These are phyloP conservation scores for Oemleria cerasiformis DNA, from an alignment of 306 rosid genomes.

Conservation along the genomic window DNA sequence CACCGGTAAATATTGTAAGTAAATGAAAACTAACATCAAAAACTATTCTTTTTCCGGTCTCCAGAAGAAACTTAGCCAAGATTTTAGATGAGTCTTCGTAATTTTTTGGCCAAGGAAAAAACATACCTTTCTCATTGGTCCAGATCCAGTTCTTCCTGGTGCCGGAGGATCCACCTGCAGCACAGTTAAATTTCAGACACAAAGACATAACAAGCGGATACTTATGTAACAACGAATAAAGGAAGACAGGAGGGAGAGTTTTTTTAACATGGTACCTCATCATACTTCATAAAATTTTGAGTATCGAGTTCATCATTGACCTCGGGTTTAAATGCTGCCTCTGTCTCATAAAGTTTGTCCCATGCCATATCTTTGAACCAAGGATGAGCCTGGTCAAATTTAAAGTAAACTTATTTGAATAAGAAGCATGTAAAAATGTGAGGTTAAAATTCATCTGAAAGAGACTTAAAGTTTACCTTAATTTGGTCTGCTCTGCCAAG, in stretches of 20 bases:
- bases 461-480: constrained; percentile 44
- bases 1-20: background rate
- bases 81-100: background rate
- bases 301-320: constrained; percentile 88
- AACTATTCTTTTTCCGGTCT: background rate
- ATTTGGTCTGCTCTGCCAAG: constrained; percentile 75
- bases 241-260: background rate
- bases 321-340: constrained; percentile 94
- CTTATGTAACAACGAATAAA: background rate
- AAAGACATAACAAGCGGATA: background rate
- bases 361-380: constrained; percentile 79
- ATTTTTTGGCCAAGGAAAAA: background rate
- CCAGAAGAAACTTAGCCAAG: background rate
- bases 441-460: background rate
- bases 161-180: constrained; percentile 66
- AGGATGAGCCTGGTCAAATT: constrained; percentile 68
- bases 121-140: constrained; percentile 70
- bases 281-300: constrained; percentile 91
- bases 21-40: background rate
- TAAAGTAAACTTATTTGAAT: constrained; percentile 5
- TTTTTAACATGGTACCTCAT: constrained; percentile 53
- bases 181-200: constrained; percentile 13
- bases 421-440: constrained; percentile 6
- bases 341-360: constrained; percentile 75
- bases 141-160: constrained; percentile 65